Evolutionary conservation across 352 stramenopile species (phyloP).

Genomic region (Phytophthora palmivora): DNA sequence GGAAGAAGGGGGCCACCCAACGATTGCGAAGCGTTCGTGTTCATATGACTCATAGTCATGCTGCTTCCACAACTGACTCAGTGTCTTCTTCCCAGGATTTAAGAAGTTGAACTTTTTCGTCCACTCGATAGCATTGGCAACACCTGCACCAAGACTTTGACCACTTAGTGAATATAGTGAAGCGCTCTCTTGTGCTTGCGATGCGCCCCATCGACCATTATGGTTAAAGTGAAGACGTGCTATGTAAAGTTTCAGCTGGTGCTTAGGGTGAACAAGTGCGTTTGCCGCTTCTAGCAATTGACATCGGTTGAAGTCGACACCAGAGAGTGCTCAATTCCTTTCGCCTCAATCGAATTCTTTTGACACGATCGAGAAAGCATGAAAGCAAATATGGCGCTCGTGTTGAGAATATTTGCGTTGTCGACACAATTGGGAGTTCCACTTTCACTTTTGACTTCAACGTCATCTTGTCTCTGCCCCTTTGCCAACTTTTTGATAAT

Average conservation of each 20-base stretch:
- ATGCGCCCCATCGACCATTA: neutral
- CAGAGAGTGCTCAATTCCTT: conserved; percentile 3
- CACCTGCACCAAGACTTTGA: conserved; percentile 1
- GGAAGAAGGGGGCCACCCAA: conserved; percentile 6
- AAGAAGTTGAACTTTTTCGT: conserved; percentile 11
- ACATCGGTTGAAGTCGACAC: conserved; percentile 10
- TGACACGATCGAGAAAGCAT: conserved; percentile 11
- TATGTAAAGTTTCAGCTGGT: conserved; percentile 11
- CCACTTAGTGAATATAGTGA: conserved; percentile 4
- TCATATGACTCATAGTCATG: too few species aligned
- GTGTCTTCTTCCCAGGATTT: conserved; percentile 7
- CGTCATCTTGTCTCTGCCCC: neutral
- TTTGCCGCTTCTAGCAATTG: conserved; percentile 10
- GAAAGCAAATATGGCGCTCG: conserved; percentile 1
- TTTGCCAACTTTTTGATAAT: conserved; percentile 5
- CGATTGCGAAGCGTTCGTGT: conserved; percentile 11
- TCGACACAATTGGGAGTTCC: neutral
- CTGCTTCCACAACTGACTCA: neutral
- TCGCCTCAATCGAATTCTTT: conserved; percentile 1
- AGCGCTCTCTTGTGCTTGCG: neutral
- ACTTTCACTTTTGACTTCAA: conserved; percentile 15
- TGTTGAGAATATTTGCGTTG: neutral
- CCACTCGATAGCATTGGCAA: neutral
- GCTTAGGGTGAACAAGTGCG: conserved; percentile 1
- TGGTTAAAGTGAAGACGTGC: conserved; percentile 1